Evolutionary conservation across 2,329 filamentous ascomycete species (phyloP).

Genomic region (Eutypa lata): DNA sequence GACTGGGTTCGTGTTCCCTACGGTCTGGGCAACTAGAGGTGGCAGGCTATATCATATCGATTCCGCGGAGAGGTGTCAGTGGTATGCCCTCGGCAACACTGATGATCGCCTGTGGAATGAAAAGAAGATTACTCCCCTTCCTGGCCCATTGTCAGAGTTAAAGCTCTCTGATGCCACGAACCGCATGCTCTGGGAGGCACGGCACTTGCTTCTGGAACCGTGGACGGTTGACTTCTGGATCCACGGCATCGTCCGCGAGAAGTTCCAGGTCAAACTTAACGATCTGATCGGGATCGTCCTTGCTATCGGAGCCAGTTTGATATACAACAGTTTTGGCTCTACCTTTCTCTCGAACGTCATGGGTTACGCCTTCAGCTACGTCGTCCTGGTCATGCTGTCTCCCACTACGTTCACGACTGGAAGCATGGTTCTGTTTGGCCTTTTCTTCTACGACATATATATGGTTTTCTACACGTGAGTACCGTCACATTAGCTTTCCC

Average conservation of each 20-base stretch:
- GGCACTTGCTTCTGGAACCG: slow-evolving; percentile 46
- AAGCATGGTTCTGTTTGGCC: slow-evolving; percentile 68
- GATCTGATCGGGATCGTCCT: slow-evolving; percentile 54
- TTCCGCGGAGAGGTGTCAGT: slow-evolving; percentile 36
- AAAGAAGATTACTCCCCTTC: slow-evolving; percentile 35
- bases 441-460: slow-evolving; percentile 95
- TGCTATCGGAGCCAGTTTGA: slow-evolving; percentile 51
- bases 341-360: slow-evolving; percentile 74
- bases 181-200: slow-evolving; percentile 45
- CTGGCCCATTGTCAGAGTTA: slow-evolving; percentile 33
- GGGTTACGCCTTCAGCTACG: slow-evolving; percentile 84
- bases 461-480: slow-evolving; percentile 81
- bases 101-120: slow-evolving; percentile 24
- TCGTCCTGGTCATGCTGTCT: slow-evolving; percentile 77
- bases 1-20: slow-evolving; percentile 70
- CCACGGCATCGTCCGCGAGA: slow-evolving; percentile 47
- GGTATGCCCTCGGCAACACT: slow-evolving; percentile 24
- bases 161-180: slow-evolving; percentile 22
- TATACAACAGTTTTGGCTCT: slow-evolving; percentile 64
- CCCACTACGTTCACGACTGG: slow-evolving; percentile 85
- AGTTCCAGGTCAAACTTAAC: slow-evolving; percentile 52
- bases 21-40: slow-evolving; percentile 54
- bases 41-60: slow-evolving; percentile 46
- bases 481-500: background rate
- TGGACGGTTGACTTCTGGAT: slow-evolving; percentile 51